Evolutionary conservation across 73 alveolate species (phyloP).

Genomic region (Paramecium primaurelia): DNA sequence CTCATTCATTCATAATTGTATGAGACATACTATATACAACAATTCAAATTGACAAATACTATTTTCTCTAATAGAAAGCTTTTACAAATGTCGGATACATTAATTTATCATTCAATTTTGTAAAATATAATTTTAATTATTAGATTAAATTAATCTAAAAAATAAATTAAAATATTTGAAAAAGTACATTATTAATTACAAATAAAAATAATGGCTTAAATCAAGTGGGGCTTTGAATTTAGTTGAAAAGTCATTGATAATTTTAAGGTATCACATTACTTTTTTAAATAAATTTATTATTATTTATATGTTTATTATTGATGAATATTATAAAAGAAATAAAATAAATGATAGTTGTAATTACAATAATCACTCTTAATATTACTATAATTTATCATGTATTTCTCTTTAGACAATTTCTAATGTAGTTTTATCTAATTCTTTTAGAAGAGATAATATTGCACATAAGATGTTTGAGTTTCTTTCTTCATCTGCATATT

Average conservation of each 20-base stretch:
- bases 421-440: background rate
- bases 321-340: too few species aligned
- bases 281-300: too few species aligned
- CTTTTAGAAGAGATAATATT: background rate
- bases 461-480: background rate
- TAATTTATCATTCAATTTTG: too few species aligned
- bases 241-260: too few species aligned
- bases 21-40: conserved; percentile 41
- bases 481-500: background rate
- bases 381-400: background rate
- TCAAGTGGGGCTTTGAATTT: too few species aligned
- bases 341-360: background rate
- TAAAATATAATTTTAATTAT: too few species aligned
- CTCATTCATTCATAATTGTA: conserved; percentile 1
- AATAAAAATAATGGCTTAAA: too few species aligned
- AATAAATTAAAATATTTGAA: too few species aligned
- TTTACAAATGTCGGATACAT: background rate
- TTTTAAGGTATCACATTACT: too few species aligned
- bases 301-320: too few species aligned
- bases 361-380: background rate
- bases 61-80: background rate
- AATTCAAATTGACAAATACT: background rate
- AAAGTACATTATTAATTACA: too few species aligned
- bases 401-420: background rate
- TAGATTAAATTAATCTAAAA: too few species aligned